Evolutionary conservation across 1,284 basidiomycete genomes (phyloP).

Genomic region (Cutaneotrichosporon sp.): DNA sequence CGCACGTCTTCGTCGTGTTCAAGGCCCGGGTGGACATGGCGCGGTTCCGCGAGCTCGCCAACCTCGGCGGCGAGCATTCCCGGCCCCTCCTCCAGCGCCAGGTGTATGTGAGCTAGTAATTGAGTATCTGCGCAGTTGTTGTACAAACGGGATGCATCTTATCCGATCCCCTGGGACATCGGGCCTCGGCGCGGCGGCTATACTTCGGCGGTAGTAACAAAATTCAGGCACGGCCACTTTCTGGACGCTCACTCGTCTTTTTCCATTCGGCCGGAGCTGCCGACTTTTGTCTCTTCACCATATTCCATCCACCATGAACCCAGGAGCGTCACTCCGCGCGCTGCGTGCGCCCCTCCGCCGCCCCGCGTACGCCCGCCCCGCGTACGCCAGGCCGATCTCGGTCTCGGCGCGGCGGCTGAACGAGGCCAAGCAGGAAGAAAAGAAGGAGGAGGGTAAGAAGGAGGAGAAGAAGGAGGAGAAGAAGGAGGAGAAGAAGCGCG

Average conservation of each 20-base stretch:
- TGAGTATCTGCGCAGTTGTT: not conserved
- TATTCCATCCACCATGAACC: constrained; percentile 2
- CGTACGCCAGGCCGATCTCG: not conserved
- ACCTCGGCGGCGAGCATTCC: constrained; percentile 33
- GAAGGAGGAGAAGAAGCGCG: constrained; percentile 17
- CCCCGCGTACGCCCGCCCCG: not conserved
- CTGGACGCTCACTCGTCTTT: no score
- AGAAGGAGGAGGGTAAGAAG: constrained; percentile 5
- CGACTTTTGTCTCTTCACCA: not conserved
- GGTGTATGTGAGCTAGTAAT: constrained; percentile 27
- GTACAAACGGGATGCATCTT: not conserved
- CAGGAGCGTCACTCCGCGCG: constrained; percentile 1
- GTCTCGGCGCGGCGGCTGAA: constrained; percentile 4
- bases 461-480: constrained; percentile 14
- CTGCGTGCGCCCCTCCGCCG: constrained; percentile 7
- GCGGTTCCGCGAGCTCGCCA: constrained; percentile 35
- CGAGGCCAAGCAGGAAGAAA: constrained; percentile 1
- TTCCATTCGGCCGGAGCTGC: not conserved
- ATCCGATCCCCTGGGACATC: not conserved
- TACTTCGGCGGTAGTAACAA: no score
- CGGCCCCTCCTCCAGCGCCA: constrained; percentile 37
- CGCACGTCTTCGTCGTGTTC: constrained; percentile 78
- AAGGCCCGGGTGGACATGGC: constrained; percentile 62
- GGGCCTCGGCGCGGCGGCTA: no score
- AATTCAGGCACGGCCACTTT: no score